Evolutionary conservation across 169 alveolate species (phyloP).

Genomic region (Plasmodium sp.): DNA sequence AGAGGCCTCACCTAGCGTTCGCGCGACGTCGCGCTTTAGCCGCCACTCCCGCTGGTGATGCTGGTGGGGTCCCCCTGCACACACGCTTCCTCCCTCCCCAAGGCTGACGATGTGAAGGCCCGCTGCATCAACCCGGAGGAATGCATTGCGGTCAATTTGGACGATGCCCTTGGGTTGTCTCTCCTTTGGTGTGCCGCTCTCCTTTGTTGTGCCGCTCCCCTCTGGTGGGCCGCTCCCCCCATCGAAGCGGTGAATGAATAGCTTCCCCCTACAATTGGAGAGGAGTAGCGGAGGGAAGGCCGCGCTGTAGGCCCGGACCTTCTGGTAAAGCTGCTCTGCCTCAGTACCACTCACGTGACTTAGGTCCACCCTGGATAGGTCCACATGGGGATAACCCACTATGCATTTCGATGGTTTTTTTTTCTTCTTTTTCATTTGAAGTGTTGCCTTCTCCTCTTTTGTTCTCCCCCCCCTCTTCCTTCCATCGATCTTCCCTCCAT

Average conservation of each 20-base stretch:
- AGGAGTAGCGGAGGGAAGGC: slow-evolving; percentile 7
- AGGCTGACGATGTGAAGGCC: slow-evolving; percentile 1
- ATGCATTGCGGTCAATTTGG: slow-evolving; percentile 18
- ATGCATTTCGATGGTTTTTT: neutral
- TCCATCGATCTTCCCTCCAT: neutral
- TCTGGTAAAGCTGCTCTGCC: neutral
- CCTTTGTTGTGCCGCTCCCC: no score
- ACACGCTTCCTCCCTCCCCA: neutral
- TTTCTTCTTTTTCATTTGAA: neutral
- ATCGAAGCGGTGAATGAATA: slow-evolving; percentile 16
- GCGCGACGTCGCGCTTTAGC: neutral
- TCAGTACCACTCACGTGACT: neutral
- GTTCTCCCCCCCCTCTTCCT: neutral
- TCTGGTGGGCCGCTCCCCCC: neutral
- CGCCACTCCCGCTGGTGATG: neutral
- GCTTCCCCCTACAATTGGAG: slow-evolving; percentile 44
- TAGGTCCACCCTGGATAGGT: neutral
- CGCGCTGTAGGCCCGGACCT: neutral
- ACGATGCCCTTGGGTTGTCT: neutral
- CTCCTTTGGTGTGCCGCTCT: neutral
- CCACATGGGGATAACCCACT: slow-evolving; percentile 25
- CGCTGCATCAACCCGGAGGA: slow-evolving; percentile 1
- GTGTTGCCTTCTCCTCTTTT: neutral
- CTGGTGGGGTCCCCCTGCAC: neutral
- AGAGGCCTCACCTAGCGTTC: neutral